Percentiles rank a stretch among this genome's conserved stretches.
Evolutionary conservation across 352 stramenopile genomes (phyloP).

Genomic region (Globisporangium canariense): DNA sequence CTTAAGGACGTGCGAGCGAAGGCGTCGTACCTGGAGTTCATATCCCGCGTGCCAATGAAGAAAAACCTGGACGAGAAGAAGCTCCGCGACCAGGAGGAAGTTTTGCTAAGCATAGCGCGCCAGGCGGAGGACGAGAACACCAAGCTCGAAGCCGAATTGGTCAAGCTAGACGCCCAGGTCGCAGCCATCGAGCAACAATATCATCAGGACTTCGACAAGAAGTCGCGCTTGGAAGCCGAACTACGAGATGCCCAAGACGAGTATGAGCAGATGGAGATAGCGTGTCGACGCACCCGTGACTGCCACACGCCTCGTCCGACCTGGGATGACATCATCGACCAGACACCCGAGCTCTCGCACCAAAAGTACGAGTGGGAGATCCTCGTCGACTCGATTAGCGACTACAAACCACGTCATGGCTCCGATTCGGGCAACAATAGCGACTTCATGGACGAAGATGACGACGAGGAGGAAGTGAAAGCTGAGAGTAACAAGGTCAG

Average conservation of each 20-base stretch:
- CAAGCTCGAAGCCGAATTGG: conserved; percentile 39
- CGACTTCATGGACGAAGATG: conserved; percentile 7
- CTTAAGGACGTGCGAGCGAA: conserved; percentile 46
- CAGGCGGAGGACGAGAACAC: conserved; percentile 40
- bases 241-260: conserved; percentile 24
- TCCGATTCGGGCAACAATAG: not conserved
- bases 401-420: not conserved
- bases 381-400: conserved; percentile 13
- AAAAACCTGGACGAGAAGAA: conserved; percentile 66
- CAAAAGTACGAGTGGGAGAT: conserved; percentile 58
- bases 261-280: conserved; percentile 25
- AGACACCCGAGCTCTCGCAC: conserved; percentile 58
- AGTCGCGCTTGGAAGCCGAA: conserved; percentile 13
- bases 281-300: conserved; percentile 28
- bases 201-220: conserved; percentile 27
- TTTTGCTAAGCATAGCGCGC: conserved; percentile 22
- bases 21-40: conserved; percentile 53
- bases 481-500: not conserved
- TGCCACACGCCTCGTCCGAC: conserved; percentile 69
- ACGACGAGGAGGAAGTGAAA: not conserved
- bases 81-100: conserved; percentile 41
- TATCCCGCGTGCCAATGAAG: conserved; percentile 52
- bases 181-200: conserved; percentile 37
- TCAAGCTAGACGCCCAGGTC: conserved; percentile 31
- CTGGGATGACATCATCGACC: conserved; percentile 57